Conservation (phyloP, 1,284 basidiomycete species). For the Boletus sp. region DNA sequence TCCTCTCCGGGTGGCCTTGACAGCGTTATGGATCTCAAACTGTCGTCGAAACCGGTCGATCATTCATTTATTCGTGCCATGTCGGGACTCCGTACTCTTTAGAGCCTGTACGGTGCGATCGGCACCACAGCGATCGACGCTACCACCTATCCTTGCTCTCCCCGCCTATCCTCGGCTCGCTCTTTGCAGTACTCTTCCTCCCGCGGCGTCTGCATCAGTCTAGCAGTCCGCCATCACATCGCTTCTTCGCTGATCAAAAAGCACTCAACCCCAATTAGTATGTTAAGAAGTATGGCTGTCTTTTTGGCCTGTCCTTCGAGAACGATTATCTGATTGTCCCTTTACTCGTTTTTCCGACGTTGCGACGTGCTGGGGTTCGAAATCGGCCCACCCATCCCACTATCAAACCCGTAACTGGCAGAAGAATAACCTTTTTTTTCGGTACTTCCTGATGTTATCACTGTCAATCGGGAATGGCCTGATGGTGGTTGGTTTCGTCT, state of each 20-base stretch:
- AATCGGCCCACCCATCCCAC: slow-evolving; percentile 14
- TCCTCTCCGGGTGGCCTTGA: slow-evolving; percentile 8
- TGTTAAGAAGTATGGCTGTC: slow-evolving; percentile 32
- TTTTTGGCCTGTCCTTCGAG: slow-evolving; percentile 21
- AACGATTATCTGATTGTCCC: slow-evolving; percentile 23
- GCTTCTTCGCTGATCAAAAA: slow-evolving; percentile 34
- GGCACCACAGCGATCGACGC: slow-evolving; percentile 24
- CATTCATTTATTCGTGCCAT: slow-evolving; percentile 22
- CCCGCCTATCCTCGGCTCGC: neutral
- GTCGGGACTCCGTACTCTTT: slow-evolving; percentile 10
- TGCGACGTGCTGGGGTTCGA: slow-evolving; percentile 13
- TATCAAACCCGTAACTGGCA: slow-evolving; percentile 26
- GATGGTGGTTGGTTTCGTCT: slow-evolving; percentile 21
- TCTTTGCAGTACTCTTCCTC: neutral
- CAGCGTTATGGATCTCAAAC: slow-evolving; percentile 17
- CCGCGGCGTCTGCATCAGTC: slow-evolving; percentile 3
- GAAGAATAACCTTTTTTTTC: slow-evolving; percentile 23
- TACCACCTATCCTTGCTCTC: neutral
- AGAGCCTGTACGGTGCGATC: slow-evolving; percentile 16
- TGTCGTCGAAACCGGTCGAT: slow-evolving; percentile 30
- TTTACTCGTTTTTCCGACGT: slow-evolving; percentile 18
- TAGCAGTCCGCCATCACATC: slow-evolving; percentile 4
- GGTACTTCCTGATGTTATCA: slow-evolving; percentile 18
- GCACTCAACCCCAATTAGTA: slow-evolving; percentile 27
- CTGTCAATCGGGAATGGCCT: slow-evolving; percentile 12